A percentile compares a stretch with the other conserved stretches of the same genome.
These are phyloP conservation scores for Backusella tarrabulga DNA, from an alignment of 192 early-diverging fungal species.

Conservation along the genomic window DNA sequence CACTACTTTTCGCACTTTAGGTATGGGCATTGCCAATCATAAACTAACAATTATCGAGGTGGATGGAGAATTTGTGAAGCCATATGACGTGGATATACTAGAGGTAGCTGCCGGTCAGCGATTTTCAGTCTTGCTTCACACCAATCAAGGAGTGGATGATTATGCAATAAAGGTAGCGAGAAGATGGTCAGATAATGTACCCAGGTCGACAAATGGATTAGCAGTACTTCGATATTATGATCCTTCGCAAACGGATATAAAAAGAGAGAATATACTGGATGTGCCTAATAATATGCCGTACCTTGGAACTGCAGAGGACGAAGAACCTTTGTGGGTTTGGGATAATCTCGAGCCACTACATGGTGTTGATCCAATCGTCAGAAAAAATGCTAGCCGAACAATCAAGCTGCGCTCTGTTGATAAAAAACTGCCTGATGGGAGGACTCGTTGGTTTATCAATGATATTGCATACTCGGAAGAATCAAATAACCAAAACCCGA, in stretches of 20 bases:
- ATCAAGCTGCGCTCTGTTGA: slow-evolving; percentile 18
- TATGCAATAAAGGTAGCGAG: slow-evolving; percentile 28
- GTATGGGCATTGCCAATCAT: slow-evolving; percentile 47
- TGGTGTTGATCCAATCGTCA: slow-evolving; percentile 14
- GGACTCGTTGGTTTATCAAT: slow-evolving; percentile 25
- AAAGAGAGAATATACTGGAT: background rate
- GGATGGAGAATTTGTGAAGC: slow-evolving; percentile 45
- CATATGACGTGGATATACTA: slow-evolving; percentile 34
- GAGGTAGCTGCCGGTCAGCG: slow-evolving; percentile 45
- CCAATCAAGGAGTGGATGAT: slow-evolving; percentile 27
- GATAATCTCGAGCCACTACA: slow-evolving; percentile 13
- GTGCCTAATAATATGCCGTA: background rate
- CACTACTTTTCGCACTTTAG: slow-evolving; percentile 42
- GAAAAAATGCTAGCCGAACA: slow-evolving; percentile 7
- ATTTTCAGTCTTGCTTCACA: slow-evolving; percentile 46
- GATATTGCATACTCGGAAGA: slow-evolving; percentile 16
- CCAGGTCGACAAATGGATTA: slow-evolving; percentile 14
- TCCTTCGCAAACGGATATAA: background rate
- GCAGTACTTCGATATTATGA: slow-evolving; percentile 26
- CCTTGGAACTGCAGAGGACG: background rate
- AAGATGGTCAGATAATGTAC: slow-evolving; percentile 19
- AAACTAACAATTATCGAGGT: slow-evolving; percentile 55
- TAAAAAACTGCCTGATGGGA: slow-evolving; percentile 4
- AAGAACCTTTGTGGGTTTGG: slow-evolving; percentile 22
- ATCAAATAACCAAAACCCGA: background rate